Evolutionary conservation across 345 rosid species (phyloP).

Genomic region (Heritiera littoralis): DNA sequence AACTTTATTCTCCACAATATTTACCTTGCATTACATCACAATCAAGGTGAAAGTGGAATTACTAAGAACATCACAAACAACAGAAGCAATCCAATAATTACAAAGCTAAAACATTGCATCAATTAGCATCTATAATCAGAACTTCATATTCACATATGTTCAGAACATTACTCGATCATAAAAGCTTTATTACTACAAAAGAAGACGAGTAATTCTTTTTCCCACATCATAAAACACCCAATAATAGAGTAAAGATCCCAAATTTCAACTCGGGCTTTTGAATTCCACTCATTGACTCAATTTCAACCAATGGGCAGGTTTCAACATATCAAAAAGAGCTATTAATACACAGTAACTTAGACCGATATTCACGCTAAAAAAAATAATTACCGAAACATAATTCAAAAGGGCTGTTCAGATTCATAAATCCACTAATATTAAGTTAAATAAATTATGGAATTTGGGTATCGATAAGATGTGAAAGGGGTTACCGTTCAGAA

Average conservation of each 20-base stretch:
- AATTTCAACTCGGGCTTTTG: neutral
- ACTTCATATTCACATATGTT: neutral
- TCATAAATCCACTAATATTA: neutral
- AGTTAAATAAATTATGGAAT: too few species aligned
- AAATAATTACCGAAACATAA: neutral
- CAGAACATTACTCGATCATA: neutral
- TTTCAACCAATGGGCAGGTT: neutral
- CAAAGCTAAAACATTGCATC: neutral
- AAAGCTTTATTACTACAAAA: neutral
- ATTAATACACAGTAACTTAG: neutral
- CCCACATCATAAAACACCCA: neutral
- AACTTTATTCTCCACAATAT: neutral
- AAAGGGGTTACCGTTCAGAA: constrained; percentile 69
- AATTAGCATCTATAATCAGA: neutral
- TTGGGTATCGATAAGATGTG: neutral
- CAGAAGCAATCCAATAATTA: neutral
- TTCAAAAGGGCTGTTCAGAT: neutral
- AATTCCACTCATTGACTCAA: neutral
- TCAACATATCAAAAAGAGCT: too few species aligned
- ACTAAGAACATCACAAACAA: too few species aligned
- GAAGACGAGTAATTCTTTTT: neutral
- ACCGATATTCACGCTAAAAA: neutral
- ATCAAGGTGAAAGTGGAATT: too few species aligned
- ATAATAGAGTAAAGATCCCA: neutral
- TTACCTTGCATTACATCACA: neutral